Percentiles rank a stretch among this genome's conserved stretches.
Conservation (phyloP, 352 stramenopile species). For the Phytophthora melonis region DNA sequence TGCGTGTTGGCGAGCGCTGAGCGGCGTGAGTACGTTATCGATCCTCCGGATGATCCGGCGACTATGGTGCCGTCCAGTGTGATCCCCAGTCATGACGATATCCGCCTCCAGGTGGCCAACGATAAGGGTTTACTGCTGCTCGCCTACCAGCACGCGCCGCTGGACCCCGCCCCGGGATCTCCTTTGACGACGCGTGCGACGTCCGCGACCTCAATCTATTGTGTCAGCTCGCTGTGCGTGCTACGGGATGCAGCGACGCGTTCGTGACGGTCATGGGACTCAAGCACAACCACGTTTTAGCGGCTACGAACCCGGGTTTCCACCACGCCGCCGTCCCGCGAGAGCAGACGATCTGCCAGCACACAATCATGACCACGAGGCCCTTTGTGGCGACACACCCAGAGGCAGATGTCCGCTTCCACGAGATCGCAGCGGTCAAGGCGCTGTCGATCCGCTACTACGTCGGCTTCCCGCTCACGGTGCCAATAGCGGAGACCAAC, state of each 20-base stretch:
- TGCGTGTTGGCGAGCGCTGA: slow-evolving; percentile 50
- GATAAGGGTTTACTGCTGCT: slow-evolving; percentile 47
- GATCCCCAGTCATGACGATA: slow-evolving; percentile 36
- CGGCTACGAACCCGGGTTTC: slow-evolving; percentile 35
- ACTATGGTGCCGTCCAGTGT: slow-evolving; percentile 35
- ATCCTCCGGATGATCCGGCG: slow-evolving; percentile 31
- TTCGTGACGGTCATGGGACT: slow-evolving; percentile 50
- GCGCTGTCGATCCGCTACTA: slow-evolving; percentile 41
- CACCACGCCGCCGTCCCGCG: slow-evolving; percentile 32
- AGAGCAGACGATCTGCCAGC: slow-evolving; percentile 50
- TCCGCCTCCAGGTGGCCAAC: slow-evolving; percentile 28
- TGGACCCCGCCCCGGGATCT: slow-evolving; percentile 11
- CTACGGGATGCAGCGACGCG: slow-evolving; percentile 31
- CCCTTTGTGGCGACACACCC: slow-evolving; percentile 41
- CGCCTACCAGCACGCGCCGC: slow-evolving; percentile 31
- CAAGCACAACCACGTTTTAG: slow-evolving; percentile 45
- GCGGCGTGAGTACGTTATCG: slow-evolving; percentile 47
- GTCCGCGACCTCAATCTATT: slow-evolving; percentile 37
- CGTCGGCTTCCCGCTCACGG: slow-evolving; percentile 46
- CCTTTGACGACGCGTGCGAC: slow-evolving; percentile 27
- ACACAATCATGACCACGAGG: slow-evolving; percentile 43
- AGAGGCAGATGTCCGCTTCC: slow-evolving; percentile 51
- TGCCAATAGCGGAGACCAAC: slow-evolving; percentile 7
- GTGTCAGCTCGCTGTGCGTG: slow-evolving; percentile 40
- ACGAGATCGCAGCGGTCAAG: slow-evolving; percentile 30